These are phyloP conservation scores for Royoungia palumana DNA, from an alignment of 768 basidiomycete genomes.

Conservation along the genomic window DNA sequence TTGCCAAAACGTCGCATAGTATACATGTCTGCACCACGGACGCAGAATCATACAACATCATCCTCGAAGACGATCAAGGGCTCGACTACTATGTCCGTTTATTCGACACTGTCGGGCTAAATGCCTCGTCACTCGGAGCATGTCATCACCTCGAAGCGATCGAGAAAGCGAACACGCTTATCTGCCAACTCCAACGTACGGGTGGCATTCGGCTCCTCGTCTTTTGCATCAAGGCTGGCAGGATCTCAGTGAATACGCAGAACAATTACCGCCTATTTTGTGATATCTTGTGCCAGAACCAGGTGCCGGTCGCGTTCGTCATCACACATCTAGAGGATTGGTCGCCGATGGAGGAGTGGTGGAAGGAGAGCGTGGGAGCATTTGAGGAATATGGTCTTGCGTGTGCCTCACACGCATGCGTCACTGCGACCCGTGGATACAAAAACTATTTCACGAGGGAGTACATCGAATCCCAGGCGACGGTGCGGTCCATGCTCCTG, in stretches of 20 bases:
- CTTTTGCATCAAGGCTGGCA: conserved; percentile 33
- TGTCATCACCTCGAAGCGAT: conserved; percentile 24
- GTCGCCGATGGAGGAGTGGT: conserved; percentile 32
- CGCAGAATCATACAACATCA: conserved; percentile 20
- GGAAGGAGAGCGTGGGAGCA: conserved; percentile 27
- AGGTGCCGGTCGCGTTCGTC: conserved; percentile 31
- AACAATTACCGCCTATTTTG: conserved; percentile 29
- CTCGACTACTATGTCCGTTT: conserved; percentile 17
- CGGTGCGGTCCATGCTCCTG: conserved; percentile 21
- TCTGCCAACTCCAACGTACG: conserved; percentile 24
- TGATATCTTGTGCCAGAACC: conserved; percentile 25
- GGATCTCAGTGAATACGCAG: conserved; percentile 22
- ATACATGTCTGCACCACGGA: conserved; percentile 36
- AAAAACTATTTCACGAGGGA: conserved; percentile 21
- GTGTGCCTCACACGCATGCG: conserved; percentile 36
- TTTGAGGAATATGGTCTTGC: conserved; percentile 28
- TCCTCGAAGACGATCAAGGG: conserved; percentile 10
- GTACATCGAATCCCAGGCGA: conserved; percentile 33
- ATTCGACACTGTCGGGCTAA: conserved; percentile 33
- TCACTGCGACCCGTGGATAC: conserved; percentile 35
- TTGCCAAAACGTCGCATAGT: conserved; percentile 28
- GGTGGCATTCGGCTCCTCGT: conserved; percentile 30
- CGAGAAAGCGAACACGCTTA: conserved; percentile 29
- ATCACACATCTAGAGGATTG: conserved; percentile 31
- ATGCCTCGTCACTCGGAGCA: conserved; percentile 20